Base-by-base conservation (phyloP, 208 protist genomes). In the Crithidia mellificae region DNA sequence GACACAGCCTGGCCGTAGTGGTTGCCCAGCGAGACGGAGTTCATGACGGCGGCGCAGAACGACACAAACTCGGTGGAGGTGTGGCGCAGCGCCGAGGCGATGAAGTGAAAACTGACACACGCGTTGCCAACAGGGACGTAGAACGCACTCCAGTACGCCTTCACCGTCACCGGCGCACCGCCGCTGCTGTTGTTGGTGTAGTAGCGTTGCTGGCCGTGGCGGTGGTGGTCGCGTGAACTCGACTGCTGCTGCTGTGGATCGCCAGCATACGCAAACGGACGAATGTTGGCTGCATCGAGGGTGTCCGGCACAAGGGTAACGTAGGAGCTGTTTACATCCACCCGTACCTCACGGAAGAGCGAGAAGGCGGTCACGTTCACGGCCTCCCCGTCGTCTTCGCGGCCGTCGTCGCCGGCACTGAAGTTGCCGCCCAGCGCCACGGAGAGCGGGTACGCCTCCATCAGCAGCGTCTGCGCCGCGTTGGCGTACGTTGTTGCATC, bases 11-110 rank as follows among this genome's bases (percentile, higher is more conserved):
- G 90, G 27, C 90, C 90, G 62, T 84, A 79, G 74, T 95, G 90
- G 66, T 95, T 95, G 30, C 90, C 87, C 24, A 95, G 72, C 6
- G 87, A 89, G 22, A 95, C 56, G 9, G 87, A 86, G 44, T 91
- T 78, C 70, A 94, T 70, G 27, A 85, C 88, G 39, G 84, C 30
- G 39, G 77, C 85, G 71, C 84, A 91, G 50, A 88, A 87, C 38
- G 70, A 81, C 15, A 91, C 59, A 29, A 92, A 85, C 58, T 88
- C 84, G 51, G 83, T 83, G 22, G 89, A 81, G 7, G 79, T 80
- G 75, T 88, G 83, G 24, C 74, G 80, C 58, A 64, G 64, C n/a
- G 77, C 67, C 12, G 89, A 81, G 44, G 84, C 83, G 44, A 94
- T 74, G 70, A 94, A 92, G 65, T 78, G 72, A 7, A 94, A 84